Percentiles rank a stretch among this genome's conserved stretches.
Conservation (phyloP, 1,284 basidiomycete species). For the Melampsora medusae region DNA sequence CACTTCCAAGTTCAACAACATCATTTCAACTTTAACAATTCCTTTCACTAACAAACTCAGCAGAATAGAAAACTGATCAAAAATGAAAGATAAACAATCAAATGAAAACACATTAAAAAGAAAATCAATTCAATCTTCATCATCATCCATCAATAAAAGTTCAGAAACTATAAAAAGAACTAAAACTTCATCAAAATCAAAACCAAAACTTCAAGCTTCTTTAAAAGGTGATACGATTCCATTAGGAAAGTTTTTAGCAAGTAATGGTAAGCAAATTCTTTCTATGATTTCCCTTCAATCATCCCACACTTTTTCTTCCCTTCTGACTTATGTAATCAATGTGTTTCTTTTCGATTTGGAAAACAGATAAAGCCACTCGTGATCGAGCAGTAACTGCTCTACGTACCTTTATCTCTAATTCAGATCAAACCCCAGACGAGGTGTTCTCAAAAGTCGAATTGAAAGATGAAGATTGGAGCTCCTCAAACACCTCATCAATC, state of each 20-base stretch:
- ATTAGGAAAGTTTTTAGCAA: slow-evolving; percentile 82
- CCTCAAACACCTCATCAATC: neutral
- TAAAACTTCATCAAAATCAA: neutral
- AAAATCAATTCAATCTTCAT: too few species aligned
- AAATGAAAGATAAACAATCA: too few species aligned
- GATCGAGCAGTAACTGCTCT: slow-evolving; percentile 39
- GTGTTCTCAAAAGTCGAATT: slow-evolving; percentile 2
- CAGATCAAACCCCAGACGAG: neutral
- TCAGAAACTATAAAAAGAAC: neutral
- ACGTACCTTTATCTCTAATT: slow-evolving; percentile 18
- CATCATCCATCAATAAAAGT: neutral
- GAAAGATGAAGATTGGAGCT: neutral
- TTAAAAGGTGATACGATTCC: slow-evolving; percentile 57
- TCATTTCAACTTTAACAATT: too few species aligned
- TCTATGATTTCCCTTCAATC: neutral
- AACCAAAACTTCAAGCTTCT: slow-evolving; percentile 13
- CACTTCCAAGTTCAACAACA: too few species aligned
- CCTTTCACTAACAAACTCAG: too few species aligned
- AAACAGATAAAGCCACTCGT: slow-evolving; percentile 27
- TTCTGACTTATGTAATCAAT: too few species aligned
- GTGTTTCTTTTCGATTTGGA: neutral
- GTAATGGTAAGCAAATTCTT: slow-evolving; percentile 66
- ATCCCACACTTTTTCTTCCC: too few species aligned
- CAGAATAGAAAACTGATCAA: too few species aligned
- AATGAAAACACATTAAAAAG: too few species aligned